phyloP scores from a whole-genome alignment of 352 stramenopile species.

The Phytophthora nicotianae region DNA sequence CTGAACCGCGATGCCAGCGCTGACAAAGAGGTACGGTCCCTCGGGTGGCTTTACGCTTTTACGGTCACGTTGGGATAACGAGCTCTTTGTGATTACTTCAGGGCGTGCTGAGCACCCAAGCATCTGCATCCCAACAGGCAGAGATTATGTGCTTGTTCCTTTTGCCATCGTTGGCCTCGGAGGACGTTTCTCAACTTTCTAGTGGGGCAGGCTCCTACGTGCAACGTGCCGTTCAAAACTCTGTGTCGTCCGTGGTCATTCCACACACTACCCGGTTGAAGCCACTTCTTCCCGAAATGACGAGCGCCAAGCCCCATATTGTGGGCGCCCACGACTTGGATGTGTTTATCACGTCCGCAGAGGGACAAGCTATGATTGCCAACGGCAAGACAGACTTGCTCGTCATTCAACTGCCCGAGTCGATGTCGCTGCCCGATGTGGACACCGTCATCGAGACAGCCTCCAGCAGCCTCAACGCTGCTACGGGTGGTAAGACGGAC shows the following conservation, averaged over 20 bases:
- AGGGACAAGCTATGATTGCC: slow-evolving; percentile 41
- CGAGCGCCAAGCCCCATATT: slow-evolving; percentile 29
- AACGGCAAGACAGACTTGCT: slow-evolving; percentile 69
- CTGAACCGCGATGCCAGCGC: slow-evolving; percentile 32
- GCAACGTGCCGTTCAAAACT: slow-evolving; percentile 46
- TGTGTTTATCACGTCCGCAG: slow-evolving; percentile 39
- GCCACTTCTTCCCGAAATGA: slow-evolving; percentile 41
- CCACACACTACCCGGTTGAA: slow-evolving; percentile 69
- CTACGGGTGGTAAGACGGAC: slow-evolving; percentile 45
- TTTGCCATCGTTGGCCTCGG: slow-evolving; percentile 40
- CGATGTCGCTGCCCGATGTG: slow-evolving; percentile 37
- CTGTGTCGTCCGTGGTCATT: slow-evolving; percentile 69
- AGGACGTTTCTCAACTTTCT: slow-evolving; percentile 53
- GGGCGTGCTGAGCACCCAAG: slow-evolving; percentile 44
- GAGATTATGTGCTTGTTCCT: slow-evolving; percentile 74
- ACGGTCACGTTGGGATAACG: not conserved
- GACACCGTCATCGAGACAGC: slow-evolving; percentile 57
- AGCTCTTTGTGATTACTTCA: slow-evolving; percentile 21
- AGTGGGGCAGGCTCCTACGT: slow-evolving; percentile 43
- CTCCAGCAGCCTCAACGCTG: slow-evolving; percentile 35
- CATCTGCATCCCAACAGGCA: slow-evolving; percentile 15
- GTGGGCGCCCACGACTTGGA: slow-evolving; percentile 27
- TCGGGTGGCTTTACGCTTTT: not conserved
- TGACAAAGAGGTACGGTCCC: slow-evolving; percentile 44
- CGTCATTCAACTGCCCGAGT: slow-evolving; percentile 56